Conservation (phyloP, 768 basidiomycete species). For the Collybiopsis confluens region DNA sequence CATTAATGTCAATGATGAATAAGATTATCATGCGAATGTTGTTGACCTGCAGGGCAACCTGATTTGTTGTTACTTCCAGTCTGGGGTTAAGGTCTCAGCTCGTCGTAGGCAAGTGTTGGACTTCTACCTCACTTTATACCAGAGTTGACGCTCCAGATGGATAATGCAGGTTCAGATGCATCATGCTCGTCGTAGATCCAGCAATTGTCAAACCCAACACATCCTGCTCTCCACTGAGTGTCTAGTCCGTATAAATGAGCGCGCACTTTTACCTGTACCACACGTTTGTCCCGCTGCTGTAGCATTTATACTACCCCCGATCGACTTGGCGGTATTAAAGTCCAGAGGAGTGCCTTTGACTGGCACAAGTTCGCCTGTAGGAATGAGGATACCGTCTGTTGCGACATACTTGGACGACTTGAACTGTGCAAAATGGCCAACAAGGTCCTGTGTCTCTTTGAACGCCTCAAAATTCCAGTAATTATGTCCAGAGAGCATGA, state of each 20-base stretch:
- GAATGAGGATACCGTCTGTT: conserved; percentile 36
- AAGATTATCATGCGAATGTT: not conserved
- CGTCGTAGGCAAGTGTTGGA: not conserved
- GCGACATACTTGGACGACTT: conserved; percentile 33
- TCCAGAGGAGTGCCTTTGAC: conserved; percentile 37
- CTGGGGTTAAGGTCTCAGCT: conserved; percentile 14
- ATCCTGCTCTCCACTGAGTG: conserved; percentile 28
- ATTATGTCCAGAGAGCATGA: conserved; percentile 40
- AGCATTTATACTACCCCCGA: conserved; percentile 32
- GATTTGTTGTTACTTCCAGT: conserved; percentile 40
- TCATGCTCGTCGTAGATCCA: conserved; percentile 38
- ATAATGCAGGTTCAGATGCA: conserved; percentile 25
- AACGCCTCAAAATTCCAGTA: conserved; percentile 46
- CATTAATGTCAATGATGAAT: not conserved
- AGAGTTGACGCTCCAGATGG: conserved; percentile 41
- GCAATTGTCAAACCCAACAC: conserved; percentile 43
- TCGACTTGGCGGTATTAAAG: conserved; percentile 36
- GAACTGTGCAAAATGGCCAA: conserved; percentile 32
- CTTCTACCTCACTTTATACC: conserved; percentile 33
- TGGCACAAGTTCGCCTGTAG: conserved; percentile 31
- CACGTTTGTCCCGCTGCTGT: conserved; percentile 31
- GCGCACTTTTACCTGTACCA: conserved; percentile 30
- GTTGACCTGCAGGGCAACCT: conserved; percentile 38
- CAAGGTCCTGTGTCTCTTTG: conserved; percentile 34
- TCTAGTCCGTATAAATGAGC: too few relatives aligned